Conservation (phyloP, 176 grass and related monocot genomes). For the Carex cristatella region DNA sequence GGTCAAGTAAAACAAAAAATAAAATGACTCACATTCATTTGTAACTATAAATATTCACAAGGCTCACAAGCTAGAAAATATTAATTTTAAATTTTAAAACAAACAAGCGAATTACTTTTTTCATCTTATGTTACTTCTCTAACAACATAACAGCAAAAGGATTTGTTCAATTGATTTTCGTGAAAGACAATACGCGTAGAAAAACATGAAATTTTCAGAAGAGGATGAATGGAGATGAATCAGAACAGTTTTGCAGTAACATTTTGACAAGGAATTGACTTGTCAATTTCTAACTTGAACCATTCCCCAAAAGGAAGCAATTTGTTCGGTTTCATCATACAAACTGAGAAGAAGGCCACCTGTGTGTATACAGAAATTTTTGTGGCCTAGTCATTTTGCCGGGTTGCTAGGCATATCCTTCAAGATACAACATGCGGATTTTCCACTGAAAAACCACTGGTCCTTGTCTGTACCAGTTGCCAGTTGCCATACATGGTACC, state of each 20-base stretch:
- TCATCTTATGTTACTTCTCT: neutral
- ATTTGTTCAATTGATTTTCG: neutral
- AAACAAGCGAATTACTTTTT: neutral
- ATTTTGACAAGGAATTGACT: constrained; percentile 51
- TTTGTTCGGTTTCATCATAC: constrained; percentile 62
- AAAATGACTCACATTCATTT: neutral
- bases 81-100: neutral
- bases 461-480: constrained; percentile 25
- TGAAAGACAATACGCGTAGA: neutral
- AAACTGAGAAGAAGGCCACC: constrained; percentile 82
- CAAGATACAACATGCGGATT: constrained; percentile 61
- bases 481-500: neutral
- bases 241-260: constrained; percentile 89
- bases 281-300: constrained; percentile 68
- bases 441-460: constrained; percentile 52
- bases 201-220: neutral
- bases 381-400: constrained; percentile 58
- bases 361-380: constrained; percentile 76
- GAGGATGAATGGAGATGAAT: constrained; percentile 16
- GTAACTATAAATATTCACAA: too few species aligned
- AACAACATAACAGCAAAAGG: neutral
- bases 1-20: neutral
- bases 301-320: constrained; percentile 62
- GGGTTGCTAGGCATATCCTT: constrained; percentile 69
- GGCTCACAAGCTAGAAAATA: neutral